Evolutionary conservation across 495 filamentous ascomycete species (phyloP), one percentile per base, ranked within the genome.

Genomic region (Astrothelium macrocarpum): DNA sequence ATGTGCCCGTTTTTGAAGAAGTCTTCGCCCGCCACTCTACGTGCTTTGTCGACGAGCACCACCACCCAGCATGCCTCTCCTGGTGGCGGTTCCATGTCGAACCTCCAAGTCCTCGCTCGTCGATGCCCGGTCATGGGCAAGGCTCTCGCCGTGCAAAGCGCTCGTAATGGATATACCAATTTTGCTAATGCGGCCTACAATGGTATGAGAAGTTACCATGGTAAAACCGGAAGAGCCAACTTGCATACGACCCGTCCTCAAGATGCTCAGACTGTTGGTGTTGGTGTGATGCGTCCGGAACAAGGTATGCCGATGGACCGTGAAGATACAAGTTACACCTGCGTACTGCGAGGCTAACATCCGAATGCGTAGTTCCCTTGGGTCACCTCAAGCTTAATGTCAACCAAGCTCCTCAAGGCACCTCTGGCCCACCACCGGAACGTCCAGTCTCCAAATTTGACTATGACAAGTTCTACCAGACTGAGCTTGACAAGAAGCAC

Each of bases 41-140:
- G 94, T 64, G 87, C 91, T 62, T 82, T 98, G 65, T 90, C 93
- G 18, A 96, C 91, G 60, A 85, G 90, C 26, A 83, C 88, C 70
- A 82, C 87, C 69, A 78, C 79, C 74, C 75, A 83, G 73, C 65
- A 82, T 64, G 78, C 81, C 59, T 90, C 86, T 56, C 86, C 85
- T 31, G 88, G 90, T 66, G 93, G 91, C 59, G 90, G 92, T 66
- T 90, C 87, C 74, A 96, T 97, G 85, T 96, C 91, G 69, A 97
- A 97, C 78, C 84, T 98, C 67, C 95, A 97, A 81, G 84, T 94
- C 60, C 83, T 95, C 66, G 94, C 91, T 67, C 88, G 90, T 71
- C 90, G 94, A 70, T 98, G 94, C 85, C 94, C 94, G 63, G 85
- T 98, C 73, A 98, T 98, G 94, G 92, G 91, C 74, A 96, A 96